Evolutionary conservation across 768 basidiomycete genomes (phyloP), one percentile per base, ranked within the genome.

Genomic region (Roridomyces roridus): DNA sequence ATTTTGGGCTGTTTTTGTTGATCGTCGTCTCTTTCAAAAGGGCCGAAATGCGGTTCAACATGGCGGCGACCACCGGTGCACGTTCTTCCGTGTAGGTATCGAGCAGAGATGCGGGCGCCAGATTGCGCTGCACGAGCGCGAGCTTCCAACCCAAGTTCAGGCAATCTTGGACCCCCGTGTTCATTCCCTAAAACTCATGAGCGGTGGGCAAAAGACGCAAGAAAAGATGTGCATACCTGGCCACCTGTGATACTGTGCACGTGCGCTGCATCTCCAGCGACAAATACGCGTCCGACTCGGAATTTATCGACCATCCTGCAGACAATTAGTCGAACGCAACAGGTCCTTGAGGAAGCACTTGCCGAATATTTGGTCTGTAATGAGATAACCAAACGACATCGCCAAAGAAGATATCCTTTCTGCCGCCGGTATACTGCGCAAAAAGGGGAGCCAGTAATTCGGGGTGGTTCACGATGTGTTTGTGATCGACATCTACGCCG

Each of bases 351-450:
- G 10, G 23, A 10, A 42, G 4, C 24, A 51, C 50, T 44, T 48
- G 46, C 57, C 80, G 68, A 36, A 80, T 71, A 57, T 77, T 80
- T 7, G 79, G 74, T 25, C 80, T 79, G 43, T 66, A 71, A 18
- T 60, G 51, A 12, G 65, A 63, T 1, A 67, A 39, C 63, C 64
- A 68, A 28, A 57, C 57, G 8, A 67, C 39, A 15, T 72, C 63
- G 3, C 60, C 66, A 24, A 69, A 67, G 25, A 65, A 62, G 12
- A 73, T 21, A 45, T 73, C 69, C 15, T 24, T 49, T 36, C 65
- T 55, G 15, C 65, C 62, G 18, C 63, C 61, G 0, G 67, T 63
- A 17, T 65, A 58, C 17, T 57, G 45, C 6, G 64, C 55, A 14
- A 61, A 59, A 28, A 62, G 42, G 15, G 36, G 26, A n/a, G 47